phyloP scores from a whole-genome alignment of 306 rosid species.

The Gillenia trifoliata region DNA sequence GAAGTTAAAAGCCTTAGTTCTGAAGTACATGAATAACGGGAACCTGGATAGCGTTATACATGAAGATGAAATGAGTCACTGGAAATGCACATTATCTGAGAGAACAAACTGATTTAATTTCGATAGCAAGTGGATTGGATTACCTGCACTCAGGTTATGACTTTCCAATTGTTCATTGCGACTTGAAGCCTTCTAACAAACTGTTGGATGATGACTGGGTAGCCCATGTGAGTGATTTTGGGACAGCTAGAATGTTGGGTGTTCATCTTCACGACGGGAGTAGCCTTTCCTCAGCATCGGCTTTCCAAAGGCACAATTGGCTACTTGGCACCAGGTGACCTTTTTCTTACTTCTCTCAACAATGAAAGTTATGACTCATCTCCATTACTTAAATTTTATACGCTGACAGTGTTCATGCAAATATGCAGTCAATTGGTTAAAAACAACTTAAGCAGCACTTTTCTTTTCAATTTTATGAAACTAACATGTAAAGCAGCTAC shows the following conservation, averaged over 20 bases:
- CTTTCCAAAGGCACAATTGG: slow-evolving; percentile 76
- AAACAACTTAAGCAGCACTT: neutral
- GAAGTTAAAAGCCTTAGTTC: slow-evolving; percentile 75
- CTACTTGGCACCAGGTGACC: slow-evolving; percentile 83
- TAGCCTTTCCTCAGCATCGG: slow-evolving; percentile 54
- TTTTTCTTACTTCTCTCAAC: neutral
- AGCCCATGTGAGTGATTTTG: slow-evolving; percentile 92
- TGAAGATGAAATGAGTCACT: slow-evolving; percentile 26
- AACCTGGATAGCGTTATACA: slow-evolving; percentile 73
- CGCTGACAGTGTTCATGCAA: neutral
- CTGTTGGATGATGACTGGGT: slow-evolving; percentile 67
- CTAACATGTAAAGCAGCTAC: neutral
- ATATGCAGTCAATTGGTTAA: neutral
- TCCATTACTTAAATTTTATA: neutral
- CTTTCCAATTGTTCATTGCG: slow-evolving; percentile 78
- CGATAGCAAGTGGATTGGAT: slow-evolving; percentile 72
- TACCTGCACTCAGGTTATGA: slow-evolving; percentile 75
- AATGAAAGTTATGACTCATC: neutral
- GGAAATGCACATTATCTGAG: slow-evolving; percentile 58
- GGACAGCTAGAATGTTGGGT: slow-evolving; percentile 82
- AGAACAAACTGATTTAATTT: slow-evolving; percentile 45
- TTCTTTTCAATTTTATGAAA: neutral
- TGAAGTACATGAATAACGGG: slow-evolving; percentile 74
- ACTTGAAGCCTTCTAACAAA: slow-evolving; percentile 83
- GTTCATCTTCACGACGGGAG: slow-evolving; percentile 57